Conservation (phyloP, 176 grass and related monocot species). For the Eremochloa ophiuroides region DNA sequence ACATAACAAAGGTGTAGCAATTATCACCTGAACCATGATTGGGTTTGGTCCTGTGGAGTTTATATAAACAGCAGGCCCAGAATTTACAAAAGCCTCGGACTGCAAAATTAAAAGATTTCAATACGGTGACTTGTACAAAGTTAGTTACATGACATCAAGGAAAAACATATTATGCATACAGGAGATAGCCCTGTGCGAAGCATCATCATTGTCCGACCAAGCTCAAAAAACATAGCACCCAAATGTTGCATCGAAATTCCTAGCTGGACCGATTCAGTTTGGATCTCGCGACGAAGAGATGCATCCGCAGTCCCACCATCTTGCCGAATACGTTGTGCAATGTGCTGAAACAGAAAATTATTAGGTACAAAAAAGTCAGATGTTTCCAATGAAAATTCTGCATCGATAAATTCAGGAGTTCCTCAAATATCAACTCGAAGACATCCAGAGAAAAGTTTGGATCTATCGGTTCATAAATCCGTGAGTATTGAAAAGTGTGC, state of each 20-base stretch:
- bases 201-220: slow-evolving; percentile 93
- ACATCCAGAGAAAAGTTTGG: not conserved
- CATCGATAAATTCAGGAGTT: not conserved
- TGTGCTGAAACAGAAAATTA: slow-evolving; percentile 48
- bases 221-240: slow-evolving; percentile 89
- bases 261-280: slow-evolving; percentile 66
- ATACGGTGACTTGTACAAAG: not conserved
- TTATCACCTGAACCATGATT: slow-evolving; percentile 96
- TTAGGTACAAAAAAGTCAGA: slow-evolving; percentile 3
- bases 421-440: not conserved
- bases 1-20: not conserved
- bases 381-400: not conserved
- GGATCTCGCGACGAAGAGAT: slow-evolving; percentile 62
- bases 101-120: slow-evolving; percentile 38
- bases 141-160: not conserved
- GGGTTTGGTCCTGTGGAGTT: slow-evolving; percentile 84
- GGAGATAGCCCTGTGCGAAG: slow-evolving; percentile 67
- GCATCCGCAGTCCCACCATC: slow-evolving; percentile 50
- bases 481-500: not conserved
- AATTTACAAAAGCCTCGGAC: slow-evolving; percentile 81
- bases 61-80: slow-evolving; percentile 86
- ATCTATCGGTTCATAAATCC: not conserved
- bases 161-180: slow-evolving; percentile 51
- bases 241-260: slow-evolving; percentile 86
- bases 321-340: slow-evolving; percentile 50